Evolutionary conservation across 805 yeast genomes (phyloP), one percentile per base, ranked within the genome.

Genomic region (Candida awuae): DNA sequence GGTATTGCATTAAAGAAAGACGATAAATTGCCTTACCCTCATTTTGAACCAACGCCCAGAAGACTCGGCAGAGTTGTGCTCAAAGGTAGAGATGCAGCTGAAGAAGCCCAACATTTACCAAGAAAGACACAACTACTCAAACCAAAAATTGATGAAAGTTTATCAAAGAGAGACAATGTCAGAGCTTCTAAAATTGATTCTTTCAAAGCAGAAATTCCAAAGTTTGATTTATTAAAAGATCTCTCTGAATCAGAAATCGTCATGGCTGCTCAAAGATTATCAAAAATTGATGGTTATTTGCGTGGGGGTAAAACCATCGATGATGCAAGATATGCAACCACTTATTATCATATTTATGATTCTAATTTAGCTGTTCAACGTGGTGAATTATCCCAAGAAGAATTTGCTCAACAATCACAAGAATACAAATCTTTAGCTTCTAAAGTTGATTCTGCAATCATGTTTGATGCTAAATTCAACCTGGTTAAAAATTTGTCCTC

Each of bases 1-100:
- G 98, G 98, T 29, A 78, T 92, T 28, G 87, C 95, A 0, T 68
- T 92, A 37, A 65, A 64, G 28, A 70, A 71, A 43, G 82, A 78
- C 2, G 62, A 73, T 26, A 65, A 67, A 44, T 70, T 90, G 27
- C 98, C 98, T 30, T 77, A 85, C 13, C 84, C 90, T 6, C 97
- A 92, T 59, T 90, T 88, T 60, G 81, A 70, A n/a, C 96, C 97
- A 31, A 71, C 87, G 33, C 66, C 74, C 8, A 77, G 98, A 65
- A 73, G 97, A 58, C 78, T 90, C 50, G 97, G 97, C 1, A 73
- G 72, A 50, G 68, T 63, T 15, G 67, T 70, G 26, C 64, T 86
- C 22, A 59, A 55, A 13, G 75, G 79, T 43, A 60, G 65, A 12
- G 67, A 63, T 37, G 82, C 86, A 1, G 60, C 61, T 32, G 63